Evolutionary conservation across 2,329 filamentous ascomycete genomes (phyloP), one percentile per base, ranked within the genome.

Genomic region (Fusarium haematococcum): DNA sequence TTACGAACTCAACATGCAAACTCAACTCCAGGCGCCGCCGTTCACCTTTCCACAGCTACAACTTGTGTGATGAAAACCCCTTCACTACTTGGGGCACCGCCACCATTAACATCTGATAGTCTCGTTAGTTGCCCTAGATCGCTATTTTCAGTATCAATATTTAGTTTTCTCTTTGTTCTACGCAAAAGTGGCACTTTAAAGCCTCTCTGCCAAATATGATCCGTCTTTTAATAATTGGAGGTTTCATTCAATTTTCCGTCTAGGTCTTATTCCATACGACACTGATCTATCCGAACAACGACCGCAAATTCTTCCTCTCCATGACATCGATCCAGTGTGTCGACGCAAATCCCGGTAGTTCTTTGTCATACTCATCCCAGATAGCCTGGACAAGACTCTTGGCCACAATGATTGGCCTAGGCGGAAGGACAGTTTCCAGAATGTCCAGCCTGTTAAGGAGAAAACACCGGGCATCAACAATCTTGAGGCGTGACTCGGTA

Each of bases 281-380:
- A 52, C 48, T 2, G 9, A 18, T 23, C 25, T 74, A 77, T 18
- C 75, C 75, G 52, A 77, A 77, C 6, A 77, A 27, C 0, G 75
- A 77, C 33, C 75, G 63, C n/a, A 77, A 27, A 6, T 73, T 77
- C 3, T 74, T 70, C 16, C 67, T 67, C 16, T 77, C 71, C 75
- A 77, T 77, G 6, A 77, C 62, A 43, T 77, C 73, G 30, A 77
- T 75, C 75, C 75, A 77, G 39, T 77, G 75, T 6, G 67, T 58
- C 27, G 65, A 37, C 1, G 50, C n/a, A 11, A n/a, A 18, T 1
- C 64, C 60, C 1, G 52, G 7, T 3, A 52, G 50, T 20, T 75
- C 69, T 2, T 70, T 65, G 16, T 77, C 75, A 48, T 77, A 77
- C 45, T 68, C 75, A 6, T 61, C 48, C 75, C 75, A 77, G 3